These are phyloP conservation scores for Mentha longifolia DNA, from an alignment of 257 asterid species.

Conservation along the genomic window DNA sequence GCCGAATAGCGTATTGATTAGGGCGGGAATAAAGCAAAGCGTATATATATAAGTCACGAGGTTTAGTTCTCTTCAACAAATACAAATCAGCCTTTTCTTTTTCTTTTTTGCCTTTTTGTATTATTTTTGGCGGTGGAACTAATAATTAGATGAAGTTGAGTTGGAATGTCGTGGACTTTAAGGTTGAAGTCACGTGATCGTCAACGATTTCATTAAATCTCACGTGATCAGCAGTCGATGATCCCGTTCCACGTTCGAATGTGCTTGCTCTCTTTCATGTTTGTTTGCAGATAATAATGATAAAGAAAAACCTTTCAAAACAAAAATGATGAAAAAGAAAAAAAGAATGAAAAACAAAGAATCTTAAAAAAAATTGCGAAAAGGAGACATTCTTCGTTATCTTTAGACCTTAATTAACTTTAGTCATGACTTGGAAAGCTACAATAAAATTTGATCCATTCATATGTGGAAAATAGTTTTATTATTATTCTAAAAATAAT, in stretches of 20 bases:
- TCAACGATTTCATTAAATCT: neutral
- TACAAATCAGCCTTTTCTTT: neutral
- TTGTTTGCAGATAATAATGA: conserved; percentile 1
- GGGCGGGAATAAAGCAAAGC: conserved; percentile 12
- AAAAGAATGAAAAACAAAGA: neutral
- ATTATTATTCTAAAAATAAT: neutral
- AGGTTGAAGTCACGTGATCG: conserved; percentile 41
- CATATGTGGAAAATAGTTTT: neutral
- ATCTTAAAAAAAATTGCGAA: neutral
- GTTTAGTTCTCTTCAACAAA: conserved; percentile 21
- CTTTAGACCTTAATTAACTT: neutral
- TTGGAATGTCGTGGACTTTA: conserved; percentile 25
- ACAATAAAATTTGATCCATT: neutral
- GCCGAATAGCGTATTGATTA: neutral
- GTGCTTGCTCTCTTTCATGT: neutral
- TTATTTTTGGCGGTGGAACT: conserved; percentile 2
- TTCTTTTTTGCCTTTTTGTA: too few species aligned
- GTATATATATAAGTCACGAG: conserved; percentile 12
- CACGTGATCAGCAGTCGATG: conserved; percentile 39
- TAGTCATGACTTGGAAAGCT: neutral
- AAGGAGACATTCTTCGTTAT: conserved; percentile 14
- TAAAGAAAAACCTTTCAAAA: too few species aligned
- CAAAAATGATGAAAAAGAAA: too few species aligned
- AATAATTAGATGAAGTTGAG: conserved; percentile 13
- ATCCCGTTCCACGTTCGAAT: conserved; percentile 30